Percentiles rank a stretch among this genome's conserved stretches.
Evolutionary conservation across 2,329 filamentous ascomycete genomes (phyloP).

Genomic region (Ophiostoma australiae): DNA sequence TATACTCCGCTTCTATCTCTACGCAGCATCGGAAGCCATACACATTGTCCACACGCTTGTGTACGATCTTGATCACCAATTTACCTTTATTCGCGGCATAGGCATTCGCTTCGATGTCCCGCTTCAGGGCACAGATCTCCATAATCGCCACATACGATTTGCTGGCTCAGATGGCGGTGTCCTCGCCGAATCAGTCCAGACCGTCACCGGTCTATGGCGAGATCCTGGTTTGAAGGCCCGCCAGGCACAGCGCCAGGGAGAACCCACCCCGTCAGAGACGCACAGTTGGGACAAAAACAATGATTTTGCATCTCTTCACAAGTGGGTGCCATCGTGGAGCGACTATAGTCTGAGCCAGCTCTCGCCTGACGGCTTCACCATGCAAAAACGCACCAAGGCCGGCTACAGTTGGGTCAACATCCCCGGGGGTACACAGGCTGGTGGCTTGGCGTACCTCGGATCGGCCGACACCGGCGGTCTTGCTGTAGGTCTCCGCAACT

Average conservation of each 20-base stretch:
- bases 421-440: not conserved
- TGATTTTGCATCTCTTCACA: conserved; percentile 1
- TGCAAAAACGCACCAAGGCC: not conserved
- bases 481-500: not conserved
- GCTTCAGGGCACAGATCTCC: not conserved
- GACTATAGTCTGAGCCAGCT: conserved; percentile 1
- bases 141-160: conserved; percentile 2
- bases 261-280: not conserved
- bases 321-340: conserved; percentile 6
- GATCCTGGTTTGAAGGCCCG: not conserved
- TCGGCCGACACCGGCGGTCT: not conserved
- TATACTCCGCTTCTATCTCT: not conserved
- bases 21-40: not conserved
- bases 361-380: not conserved
- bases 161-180: not conserved
- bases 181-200: not conserved
- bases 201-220: not conserved
- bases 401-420: conserved; percentile 4
- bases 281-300: not conserved
- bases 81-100: not conserved
- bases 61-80: not conserved
- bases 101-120: not conserved
- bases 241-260: not conserved
- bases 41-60: conserved; percentile 9
- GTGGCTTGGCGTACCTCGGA: not conserved